A percentile compares a stretch with the other conserved stretches of the same genome.
These are phyloP conservation scores for Cicer judaicum DNA, from an alignment of 306 rosid genomes.

Conservation along the genomic window DNA sequence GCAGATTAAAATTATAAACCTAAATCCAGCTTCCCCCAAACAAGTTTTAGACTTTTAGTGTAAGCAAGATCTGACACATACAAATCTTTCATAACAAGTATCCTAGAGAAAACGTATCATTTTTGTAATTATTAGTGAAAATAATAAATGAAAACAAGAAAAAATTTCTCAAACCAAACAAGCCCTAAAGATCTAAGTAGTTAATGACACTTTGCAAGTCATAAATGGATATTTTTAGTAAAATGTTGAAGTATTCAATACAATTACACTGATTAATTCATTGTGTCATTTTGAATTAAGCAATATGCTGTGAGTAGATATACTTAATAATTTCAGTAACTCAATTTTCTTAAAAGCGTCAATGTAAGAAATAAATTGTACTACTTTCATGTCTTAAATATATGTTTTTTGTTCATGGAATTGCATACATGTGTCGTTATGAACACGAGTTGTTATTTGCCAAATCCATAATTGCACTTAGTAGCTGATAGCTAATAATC, in stretches of 20 bases:
- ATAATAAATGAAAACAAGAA: background rate
- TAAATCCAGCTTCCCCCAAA: constrained; percentile 22
- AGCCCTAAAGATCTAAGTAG: constrained; percentile 2
- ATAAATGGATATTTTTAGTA: constrained; percentile 6
- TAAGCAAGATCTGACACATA: constrained; percentile 21
- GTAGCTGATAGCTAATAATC: constrained; percentile 7
- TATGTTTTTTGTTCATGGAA: constrained; percentile 5
- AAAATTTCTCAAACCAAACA: background rate
- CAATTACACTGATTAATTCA: constrained; percentile 17
- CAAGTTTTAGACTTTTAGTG: constrained; percentile 5
- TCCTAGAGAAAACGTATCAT: background rate
- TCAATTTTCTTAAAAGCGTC: background rate
- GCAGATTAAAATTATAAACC: constrained; percentile 17
- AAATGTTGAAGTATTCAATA: constrained; percentile 28
- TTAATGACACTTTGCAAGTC: constrained; percentile 9
- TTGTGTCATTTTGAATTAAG: constrained; percentile 9
- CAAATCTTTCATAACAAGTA: background rate
- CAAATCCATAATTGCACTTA: constrained; percentile 14
- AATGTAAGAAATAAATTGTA: background rate
- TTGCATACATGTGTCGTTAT: constrained; percentile 6
- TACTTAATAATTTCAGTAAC: constrained; percentile 10
- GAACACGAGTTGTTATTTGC: constrained; percentile 14
- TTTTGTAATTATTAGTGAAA: constrained; percentile 7
- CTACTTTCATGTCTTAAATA: constrained; percentile 24
- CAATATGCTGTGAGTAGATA: constrained; percentile 24